A percentile compares a stretch with the other conserved stretches of the same genome.
Evolutionary conservation across 768 basidiomycete species (phyloP).

Genomic region (Lactifluus subvellereus): DNA sequence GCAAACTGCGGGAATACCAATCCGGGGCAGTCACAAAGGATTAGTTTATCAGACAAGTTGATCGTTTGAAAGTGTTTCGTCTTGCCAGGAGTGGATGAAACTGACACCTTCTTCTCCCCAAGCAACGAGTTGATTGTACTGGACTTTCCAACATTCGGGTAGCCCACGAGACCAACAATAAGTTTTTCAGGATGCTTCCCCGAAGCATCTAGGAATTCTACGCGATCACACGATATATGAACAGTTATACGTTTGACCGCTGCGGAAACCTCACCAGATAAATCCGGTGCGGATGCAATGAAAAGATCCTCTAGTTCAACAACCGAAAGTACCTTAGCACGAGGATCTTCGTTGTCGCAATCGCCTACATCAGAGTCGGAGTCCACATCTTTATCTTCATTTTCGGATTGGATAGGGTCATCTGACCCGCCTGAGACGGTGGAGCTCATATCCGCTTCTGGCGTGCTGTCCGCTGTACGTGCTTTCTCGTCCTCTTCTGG

Average conservation of each 20-base stretch:
- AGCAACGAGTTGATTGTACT: constrained; percentile 95
- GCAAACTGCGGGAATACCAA: constrained; percentile 98
- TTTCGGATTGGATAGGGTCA: constrained; percentile 19
- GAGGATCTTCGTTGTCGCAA: constrained; percentile 48
- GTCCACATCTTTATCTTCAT: constrained; percentile 36
- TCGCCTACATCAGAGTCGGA: constrained; percentile 50
- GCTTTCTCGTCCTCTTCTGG: constrained; percentile 30
- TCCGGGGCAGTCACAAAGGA: constrained; percentile 96
- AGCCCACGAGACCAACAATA: constrained; percentile 89
- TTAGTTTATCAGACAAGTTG: constrained; percentile 78
- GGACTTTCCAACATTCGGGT: constrained; percentile 98
- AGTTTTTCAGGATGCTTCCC: constrained; percentile 59
- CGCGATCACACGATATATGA: constrained; percentile 4
- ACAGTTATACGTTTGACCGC: not conserved
- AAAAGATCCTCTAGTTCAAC: constrained; percentile 86
- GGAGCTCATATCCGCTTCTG: constrained; percentile 32
- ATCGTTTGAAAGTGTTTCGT: constrained; percentile 99
- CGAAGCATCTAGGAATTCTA: constrained; percentile 55
- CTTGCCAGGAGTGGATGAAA: constrained; percentile 96
- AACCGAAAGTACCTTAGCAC: constrained; percentile 77
- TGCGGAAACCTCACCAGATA: constrained; percentile 45
- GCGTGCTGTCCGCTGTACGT: constrained; percentile 24
- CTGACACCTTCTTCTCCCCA: constrained; percentile 96
- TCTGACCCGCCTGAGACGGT: constrained; percentile 26
- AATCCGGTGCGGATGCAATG: constrained; percentile 58